Percentiles rank a stretch among this genome's conserved stretches.
phyloP scores from a whole-genome alignment of 768 basidiomycete genomes.

The Hericium rajendrae region DNA sequence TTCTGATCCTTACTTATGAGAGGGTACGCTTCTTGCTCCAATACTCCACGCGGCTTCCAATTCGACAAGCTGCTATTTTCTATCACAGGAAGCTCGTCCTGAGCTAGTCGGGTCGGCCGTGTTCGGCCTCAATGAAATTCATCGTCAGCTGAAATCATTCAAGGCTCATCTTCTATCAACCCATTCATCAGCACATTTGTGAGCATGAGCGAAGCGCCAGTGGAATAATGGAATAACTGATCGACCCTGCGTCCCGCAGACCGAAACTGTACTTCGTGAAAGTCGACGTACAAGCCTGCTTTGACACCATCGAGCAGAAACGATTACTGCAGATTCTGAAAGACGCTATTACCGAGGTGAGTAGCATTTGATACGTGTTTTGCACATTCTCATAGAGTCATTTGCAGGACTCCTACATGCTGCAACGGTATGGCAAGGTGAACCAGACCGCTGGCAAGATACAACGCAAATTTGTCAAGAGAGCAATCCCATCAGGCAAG shows the following conservation, averaged over 20 bases:
- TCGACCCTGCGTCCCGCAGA: slow-evolving; percentile 28
- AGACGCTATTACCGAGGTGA: slow-evolving; percentile 63
- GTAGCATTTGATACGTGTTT: not conserved
- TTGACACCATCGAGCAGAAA: slow-evolving; percentile 90
- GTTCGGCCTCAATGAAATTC: slow-evolving; percentile 76
- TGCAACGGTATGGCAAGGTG: slow-evolving; percentile 64
- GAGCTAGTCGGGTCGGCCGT: slow-evolving; percentile 72
- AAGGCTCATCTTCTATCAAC: slow-evolving; percentile 40
- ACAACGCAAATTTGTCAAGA: slow-evolving; percentile 45
- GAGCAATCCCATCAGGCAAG: slow-evolving; percentile 60
- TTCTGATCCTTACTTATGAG: slow-evolving; percentile 82
- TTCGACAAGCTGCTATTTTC: not conserved
- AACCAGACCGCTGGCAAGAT: slow-evolving; percentile 45
- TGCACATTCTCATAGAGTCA: not conserved
- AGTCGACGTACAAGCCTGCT: slow-evolving; percentile 91
- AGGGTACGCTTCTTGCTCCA: slow-evolving; percentile 37
- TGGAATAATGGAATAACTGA: not conserved
- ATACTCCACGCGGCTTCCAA: slow-evolving; percentile 1
- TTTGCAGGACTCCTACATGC: slow-evolving; percentile 60
- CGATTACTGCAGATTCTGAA: slow-evolving; percentile 73
- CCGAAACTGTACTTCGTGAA: slow-evolving; percentile 93
- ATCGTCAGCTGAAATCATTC: slow-evolving; percentile 60
- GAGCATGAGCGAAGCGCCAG: slow-evolving; percentile 11
- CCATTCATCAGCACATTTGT: slow-evolving; percentile 41
- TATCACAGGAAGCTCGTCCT: slow-evolving; percentile 46